Evolutionary conservation across 1,139 yeast genomes (phyloP), one percentile per base, ranked within the genome.

Genomic region (Pneumocystis oryctolagi): DNA sequence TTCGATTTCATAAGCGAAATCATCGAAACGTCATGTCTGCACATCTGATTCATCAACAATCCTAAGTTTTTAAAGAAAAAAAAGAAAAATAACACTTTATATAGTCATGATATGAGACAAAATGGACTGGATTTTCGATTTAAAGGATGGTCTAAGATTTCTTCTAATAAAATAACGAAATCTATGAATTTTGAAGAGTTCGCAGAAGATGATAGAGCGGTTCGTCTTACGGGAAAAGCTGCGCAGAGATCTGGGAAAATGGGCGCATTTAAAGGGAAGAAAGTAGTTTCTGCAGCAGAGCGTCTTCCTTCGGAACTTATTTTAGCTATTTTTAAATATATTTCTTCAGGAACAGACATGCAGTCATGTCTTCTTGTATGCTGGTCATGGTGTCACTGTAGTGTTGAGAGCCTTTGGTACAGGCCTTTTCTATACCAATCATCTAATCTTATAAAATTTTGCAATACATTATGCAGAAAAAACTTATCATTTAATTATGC

Each of bases 401-500:
- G 89, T 28, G 83, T 89, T 18, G 96, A 89, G 71, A 79, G 86
- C 63, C 77, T 90, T 57, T 90, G 97, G 95, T 87, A 88, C 71
- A 81, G 97, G 66, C 97, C 97, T 1, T 85, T 84, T 31, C 66
- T 85, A 82, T 76, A 86, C 80, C 61, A 57, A 40, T 62, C 64
- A 25, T 56, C 61, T 37, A 62, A 60, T 5, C 65, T 67, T 16
- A 55, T 63, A 42, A 60, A 62, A 12, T 61, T 69, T 32, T 60
- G 65, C 28, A 62, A 64, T 59, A 66, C 71, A 2, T 58, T 70
- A 47, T 78, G 81, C 64, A 79, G 85, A 58, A 80, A 84, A 35
- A 83, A 85, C 84, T 76, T 74, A 62, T 69, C 79, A 31, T 78
- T 82, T 20, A 75, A 81, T 70, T 90, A 90, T 73, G 79, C 94